Evolutionary conservation across 345 rosid species (phyloP).

Genomic region (Gynandropsis gynandra): DNA sequence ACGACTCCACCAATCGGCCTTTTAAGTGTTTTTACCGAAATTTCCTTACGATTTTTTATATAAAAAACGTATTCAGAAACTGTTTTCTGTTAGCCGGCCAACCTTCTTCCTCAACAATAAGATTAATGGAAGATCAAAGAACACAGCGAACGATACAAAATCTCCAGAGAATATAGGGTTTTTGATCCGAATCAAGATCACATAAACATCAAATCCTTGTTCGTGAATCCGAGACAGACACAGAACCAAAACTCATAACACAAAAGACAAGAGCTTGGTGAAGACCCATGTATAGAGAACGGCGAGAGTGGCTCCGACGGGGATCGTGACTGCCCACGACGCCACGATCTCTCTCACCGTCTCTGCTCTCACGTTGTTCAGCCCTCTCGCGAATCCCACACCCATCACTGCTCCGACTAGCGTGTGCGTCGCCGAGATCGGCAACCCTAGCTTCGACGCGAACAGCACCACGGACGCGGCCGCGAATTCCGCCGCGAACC

Average conservation of each 20-base stretch:
- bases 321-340: slow-evolving; percentile 90
- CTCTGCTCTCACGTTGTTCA: slow-evolving; percentile 81
- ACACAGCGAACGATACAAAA: not conserved
- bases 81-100: too few relatives aligned
- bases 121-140: too few relatives aligned
- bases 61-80: too few relatives aligned
- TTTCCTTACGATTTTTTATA: too few relatives aligned
- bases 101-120: too few relatives aligned
- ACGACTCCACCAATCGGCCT: too few relatives aligned
- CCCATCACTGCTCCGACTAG: slow-evolving; percentile 99
- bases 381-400: slow-evolving; percentile 93
- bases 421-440: slow-evolving; percentile 90
- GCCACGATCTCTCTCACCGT: slow-evolving; percentile 81
- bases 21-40: too few relatives aligned
- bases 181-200: slow-evolving; percentile 11
- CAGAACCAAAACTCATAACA: slow-evolving; percentile 34
- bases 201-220: slow-evolving; percentile 16
- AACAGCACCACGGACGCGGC: slow-evolving; percentile 90
- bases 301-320: slow-evolving; percentile 77
- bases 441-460: slow-evolving; percentile 83
- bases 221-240: slow-evolving; percentile 13
- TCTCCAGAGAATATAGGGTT: not conserved
- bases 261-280: slow-evolving; percentile 61
- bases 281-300: slow-evolving; percentile 83
- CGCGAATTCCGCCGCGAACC: slow-evolving; percentile 93